phyloP scores from a whole-genome alignment of 768 basidiomycete species.

The Mycena sanguinolenta region DNA sequence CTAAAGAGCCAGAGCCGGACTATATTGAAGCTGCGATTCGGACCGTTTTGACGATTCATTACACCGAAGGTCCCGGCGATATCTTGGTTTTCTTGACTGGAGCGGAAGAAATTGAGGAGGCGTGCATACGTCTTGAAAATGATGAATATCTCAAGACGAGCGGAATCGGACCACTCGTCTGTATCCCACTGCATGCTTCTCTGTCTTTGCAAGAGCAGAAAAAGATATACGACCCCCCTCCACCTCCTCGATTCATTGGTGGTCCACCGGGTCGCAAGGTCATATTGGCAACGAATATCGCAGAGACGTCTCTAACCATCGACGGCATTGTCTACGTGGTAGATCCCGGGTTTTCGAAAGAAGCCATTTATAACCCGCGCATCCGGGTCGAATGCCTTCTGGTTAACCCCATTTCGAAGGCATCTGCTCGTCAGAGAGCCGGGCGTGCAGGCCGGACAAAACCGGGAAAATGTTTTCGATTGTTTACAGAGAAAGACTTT shows the following conservation, averaged over 20 bases:
- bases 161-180: constrained; percentile 90
- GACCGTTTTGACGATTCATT: background rate
- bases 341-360: constrained; percentile 97
- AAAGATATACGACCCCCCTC: constrained; percentile 95
- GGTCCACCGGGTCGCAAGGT: constrained; percentile 94
- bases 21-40: constrained; percentile 2
- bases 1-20: constrained; percentile 68
- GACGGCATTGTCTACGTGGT: constrained; percentile 99
- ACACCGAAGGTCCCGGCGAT: background rate
- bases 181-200: constrained; percentile 97
- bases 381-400: constrained; percentile 98
- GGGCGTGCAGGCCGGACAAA: constrained; percentile 98
- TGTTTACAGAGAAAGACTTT: constrained; percentile 98
- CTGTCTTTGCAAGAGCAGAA: constrained; percentile 98
- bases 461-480: constrained; percentile 97
- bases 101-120: background rate
- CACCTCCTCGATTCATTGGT: constrained; percentile 87
- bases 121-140: too few relatives aligned
- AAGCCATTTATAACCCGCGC: constrained; percentile 96
- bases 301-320: constrained; percentile 97
- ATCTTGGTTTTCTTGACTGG: background rate
- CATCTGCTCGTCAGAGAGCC: constrained; percentile 95
- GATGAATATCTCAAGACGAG: too few relatives aligned
- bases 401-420: constrained; percentile 98
- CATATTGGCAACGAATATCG: constrained; percentile 97